A percentile compares a stretch with the other conserved stretches of the same genome.
These are phyloP conservation scores for Phytophthora ohioensis DNA, from an alignment of 352 stramenopile genomes.

Conservation along the genomic window DNA sequence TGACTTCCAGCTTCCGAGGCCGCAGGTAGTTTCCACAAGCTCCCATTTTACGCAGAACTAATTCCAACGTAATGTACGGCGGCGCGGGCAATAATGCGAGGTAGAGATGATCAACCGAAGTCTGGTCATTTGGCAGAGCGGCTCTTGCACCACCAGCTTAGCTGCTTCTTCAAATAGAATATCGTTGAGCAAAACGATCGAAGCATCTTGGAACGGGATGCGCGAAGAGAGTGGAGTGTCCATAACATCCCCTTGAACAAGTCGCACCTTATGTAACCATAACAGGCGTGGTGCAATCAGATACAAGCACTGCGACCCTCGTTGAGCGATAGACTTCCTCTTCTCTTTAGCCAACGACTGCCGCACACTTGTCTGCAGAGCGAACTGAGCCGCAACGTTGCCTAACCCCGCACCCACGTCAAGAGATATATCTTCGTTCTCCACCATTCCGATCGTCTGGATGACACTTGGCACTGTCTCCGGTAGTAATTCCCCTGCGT, in stretches of 20 bases:
- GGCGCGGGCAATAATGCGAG: not conserved
- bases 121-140: slow-evolving; percentile 3
- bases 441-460: not conserved
- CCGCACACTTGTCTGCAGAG: slow-evolving; percentile 10
- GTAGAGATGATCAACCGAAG: slow-evolving; percentile 17
- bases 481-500: not conserved
- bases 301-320: not conserved
- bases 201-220: slow-evolving; percentile 4
- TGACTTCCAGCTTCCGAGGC: too few species aligned
- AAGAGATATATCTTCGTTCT: not conserved
- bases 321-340: not conserved
- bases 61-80: too few species aligned
- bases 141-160: not conserved
- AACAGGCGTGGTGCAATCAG: not conserved
- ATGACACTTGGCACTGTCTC: not conserved
- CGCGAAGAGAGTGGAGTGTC: slow-evolving; percentile 3
- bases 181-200: slow-evolving; percentile 14
- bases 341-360: slow-evolving; percentile 16
- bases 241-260: slow-evolving; percentile 7
- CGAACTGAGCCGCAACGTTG: slow-evolving; percentile 11
- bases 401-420: slow-evolving; percentile 4
- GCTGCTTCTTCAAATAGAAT: slow-evolving; percentile 14
- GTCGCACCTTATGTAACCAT: slow-evolving; percentile 14
- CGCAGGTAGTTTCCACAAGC: too few species aligned
- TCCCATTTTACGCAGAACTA: too few species aligned